These are phyloP conservation scores for Verticillium nubilum DNA, from an alignment of 2,329 filamentous ascomycete species.

Conservation along the genomic window DNA sequence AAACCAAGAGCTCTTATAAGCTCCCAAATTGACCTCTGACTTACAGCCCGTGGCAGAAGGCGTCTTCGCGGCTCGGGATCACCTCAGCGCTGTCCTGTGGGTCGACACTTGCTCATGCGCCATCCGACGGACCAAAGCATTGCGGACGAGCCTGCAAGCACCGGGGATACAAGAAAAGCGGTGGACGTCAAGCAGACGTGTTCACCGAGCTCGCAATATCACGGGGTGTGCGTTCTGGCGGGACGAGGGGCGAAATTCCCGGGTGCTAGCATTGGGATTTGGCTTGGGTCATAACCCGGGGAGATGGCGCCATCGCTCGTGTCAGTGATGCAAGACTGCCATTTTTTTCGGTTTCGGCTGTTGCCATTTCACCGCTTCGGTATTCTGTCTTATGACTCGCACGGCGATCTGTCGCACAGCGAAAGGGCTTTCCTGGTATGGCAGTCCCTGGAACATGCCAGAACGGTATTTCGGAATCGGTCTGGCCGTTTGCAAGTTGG, in stretches of 20 bases:
- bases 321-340: slow-evolving; percentile 18
- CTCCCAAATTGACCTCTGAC: background rate
- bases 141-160: background rate
- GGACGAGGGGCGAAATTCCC: background rate
- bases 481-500: slow-evolving; percentile 9
- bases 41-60: slow-evolving; percentile 1
- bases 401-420: background rate
- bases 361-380: background rate
- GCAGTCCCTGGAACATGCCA: background rate
- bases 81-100: slow-evolving; percentile 13
- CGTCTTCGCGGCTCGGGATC: slow-evolving; percentile 13
- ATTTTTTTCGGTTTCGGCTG: background rate
- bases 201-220: background rate
- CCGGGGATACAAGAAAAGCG: slow-evolving; percentile 11
- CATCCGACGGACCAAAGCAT: slow-evolving; percentile 8
- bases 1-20: background rate
- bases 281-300: slow-evolving; percentile 1
- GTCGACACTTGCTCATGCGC: slow-evolving; percentile 6
- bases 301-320: slow-evolving; percentile 22
- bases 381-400: background rate
- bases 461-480: slow-evolving; percentile 5
- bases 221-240: background rate
- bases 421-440: background rate
- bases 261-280: background rate
- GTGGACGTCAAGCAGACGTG: slow-evolving; percentile 11